Evolutionary conservation across 1,139 yeast species (phyloP).

Genomic region (Kurtzmaniella quercitrusa): DNA sequence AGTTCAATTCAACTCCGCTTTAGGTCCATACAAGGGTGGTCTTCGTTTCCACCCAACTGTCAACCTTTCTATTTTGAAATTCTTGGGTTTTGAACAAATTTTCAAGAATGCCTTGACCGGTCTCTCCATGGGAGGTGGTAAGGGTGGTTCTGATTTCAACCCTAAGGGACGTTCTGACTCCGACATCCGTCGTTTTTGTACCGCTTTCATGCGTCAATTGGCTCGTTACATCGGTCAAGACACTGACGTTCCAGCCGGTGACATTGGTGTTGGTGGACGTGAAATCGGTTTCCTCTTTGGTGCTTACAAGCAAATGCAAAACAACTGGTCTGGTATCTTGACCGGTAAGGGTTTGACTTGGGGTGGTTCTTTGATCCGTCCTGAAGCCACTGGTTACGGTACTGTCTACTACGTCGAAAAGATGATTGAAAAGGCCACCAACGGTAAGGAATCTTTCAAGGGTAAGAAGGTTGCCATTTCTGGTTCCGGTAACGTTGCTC

Average conservation of each 20-base stretch:
- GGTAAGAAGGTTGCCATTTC: slow-evolving; percentile 96
- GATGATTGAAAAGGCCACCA: slow-evolving; percentile 91
- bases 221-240: slow-evolving; percentile 95
- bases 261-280: slow-evolving; percentile 91
- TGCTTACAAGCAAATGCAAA: slow-evolving; percentile 89
- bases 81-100: slow-evolving; percentile 96
- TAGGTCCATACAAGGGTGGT: slow-evolving; percentile 99
- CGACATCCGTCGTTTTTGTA: slow-evolving; percentile 97
- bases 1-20: slow-evolving; percentile 96
- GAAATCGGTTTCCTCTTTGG: slow-evolving; percentile 94
- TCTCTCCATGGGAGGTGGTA: slow-evolving; percentile 98
- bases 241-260: slow-evolving; percentile 98
- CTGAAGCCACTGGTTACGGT: slow-evolving; percentile 99
- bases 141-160: slow-evolving; percentile 98
- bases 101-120: slow-evolving; percentile 98
- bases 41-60: slow-evolving; percentile 97
- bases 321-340: slow-evolving; percentile 94
- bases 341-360: slow-evolving; percentile 97
- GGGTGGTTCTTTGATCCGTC: slow-evolving; percentile 99
- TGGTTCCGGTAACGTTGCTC: slow-evolving; percentile 99
- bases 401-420: slow-evolving; percentile 94
- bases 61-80: slow-evolving; percentile 89
- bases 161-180: slow-evolving; percentile 90
- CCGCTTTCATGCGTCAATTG: slow-evolving; percentile 91
- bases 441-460: slow-evolving; percentile 81